phyloP scores from a whole-genome alignment of 2,329 filamentous ascomycete species.

The Aspergillus ibericus region DNA sequence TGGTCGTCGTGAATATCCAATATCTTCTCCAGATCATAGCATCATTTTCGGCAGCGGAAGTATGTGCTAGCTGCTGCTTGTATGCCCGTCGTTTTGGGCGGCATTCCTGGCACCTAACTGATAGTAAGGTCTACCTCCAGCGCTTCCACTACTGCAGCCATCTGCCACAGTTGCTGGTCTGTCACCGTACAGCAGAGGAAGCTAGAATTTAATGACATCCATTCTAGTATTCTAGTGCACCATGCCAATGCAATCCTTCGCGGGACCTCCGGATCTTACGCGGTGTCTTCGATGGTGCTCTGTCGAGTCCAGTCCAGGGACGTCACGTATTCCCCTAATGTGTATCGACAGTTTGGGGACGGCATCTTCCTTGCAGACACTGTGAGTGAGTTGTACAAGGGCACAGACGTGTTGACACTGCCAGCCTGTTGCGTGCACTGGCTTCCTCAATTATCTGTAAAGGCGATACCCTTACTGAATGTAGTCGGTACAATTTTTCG shows the following conservation, averaged over 20 bases:
- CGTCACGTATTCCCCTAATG: constrained; percentile 4
- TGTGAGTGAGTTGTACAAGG: constrained; percentile 8
- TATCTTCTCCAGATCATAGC: background rate
- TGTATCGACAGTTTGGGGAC: background rate
- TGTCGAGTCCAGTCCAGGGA: background rate
- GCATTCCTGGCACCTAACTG: constrained; percentile 3
- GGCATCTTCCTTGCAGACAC: background rate
- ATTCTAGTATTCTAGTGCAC: background rate
- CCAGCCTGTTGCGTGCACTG: background rate
- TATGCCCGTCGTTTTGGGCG: background rate
- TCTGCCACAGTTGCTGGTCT: background rate
- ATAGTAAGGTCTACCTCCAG: background rate
- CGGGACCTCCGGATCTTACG: background rate
- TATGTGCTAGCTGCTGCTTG: background rate
- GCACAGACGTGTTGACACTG: background rate
- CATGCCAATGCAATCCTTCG: background rate
- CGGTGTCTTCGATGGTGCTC: background rate
- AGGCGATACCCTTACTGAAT: background rate
- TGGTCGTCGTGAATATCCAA: background rate
- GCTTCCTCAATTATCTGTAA: background rate
- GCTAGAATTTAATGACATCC: background rate
- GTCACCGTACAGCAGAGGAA: background rate
- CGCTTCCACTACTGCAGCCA: background rate
- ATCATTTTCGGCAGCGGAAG: background rate
- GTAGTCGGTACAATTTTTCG: background rate